Evolutionary conservation across 2,329 filamentous ascomycete species (phyloP), one percentile per base, ranked within the genome.

Genomic region (Calonectria pauciramosa): DNA sequence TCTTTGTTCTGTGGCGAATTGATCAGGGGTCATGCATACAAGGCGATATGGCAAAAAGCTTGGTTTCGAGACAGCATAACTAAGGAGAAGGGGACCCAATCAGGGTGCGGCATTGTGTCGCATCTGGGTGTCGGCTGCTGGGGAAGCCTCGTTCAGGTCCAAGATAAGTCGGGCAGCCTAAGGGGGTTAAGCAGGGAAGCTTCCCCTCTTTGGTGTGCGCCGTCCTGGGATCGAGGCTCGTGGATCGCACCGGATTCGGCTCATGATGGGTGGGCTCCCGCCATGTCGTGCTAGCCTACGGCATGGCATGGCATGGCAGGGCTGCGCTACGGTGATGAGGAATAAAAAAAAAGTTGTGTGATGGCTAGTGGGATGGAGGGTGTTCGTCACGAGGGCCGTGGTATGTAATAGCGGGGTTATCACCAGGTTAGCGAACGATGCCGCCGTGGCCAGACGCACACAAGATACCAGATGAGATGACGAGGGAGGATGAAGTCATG

Each of bases 1-100:
- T 80, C 73, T 72, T 71, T 80, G 73, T 72, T 70, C 71, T 65
- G 79, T 80, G 76, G 79, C 77, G 69, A 80, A 75, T 77, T 75
- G 66, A 67, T 68, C 68, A 66, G 73, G 72, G 79, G 70, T 9
- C 11, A 7, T 41, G 56, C 56, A 63, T 63, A 63, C 56, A 41
- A 26, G 36, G 14, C 34, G 56, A 63, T 41, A 63, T 63, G 23
- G 36, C n/a, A 41, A 68, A 63, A 47, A 56, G 54, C 47, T 72
- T 68, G 49, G 38, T 54, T 32, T 56, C 23, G 38, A 36, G 49
- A 49, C 36, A 66, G 66, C 71, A 66, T 68, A 52, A 64, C 47
- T 51, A 30, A 69, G 66, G 49, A 28, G 59, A 64, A 28, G 26
- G 26, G 20, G 49, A 59, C 28, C 71, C 59, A 73, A 54, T 66